These are phyloP conservation scores for Kazachstania taianensis DNA, from an alignment of 805 yeast species.

Conservation along the genomic window DNA sequence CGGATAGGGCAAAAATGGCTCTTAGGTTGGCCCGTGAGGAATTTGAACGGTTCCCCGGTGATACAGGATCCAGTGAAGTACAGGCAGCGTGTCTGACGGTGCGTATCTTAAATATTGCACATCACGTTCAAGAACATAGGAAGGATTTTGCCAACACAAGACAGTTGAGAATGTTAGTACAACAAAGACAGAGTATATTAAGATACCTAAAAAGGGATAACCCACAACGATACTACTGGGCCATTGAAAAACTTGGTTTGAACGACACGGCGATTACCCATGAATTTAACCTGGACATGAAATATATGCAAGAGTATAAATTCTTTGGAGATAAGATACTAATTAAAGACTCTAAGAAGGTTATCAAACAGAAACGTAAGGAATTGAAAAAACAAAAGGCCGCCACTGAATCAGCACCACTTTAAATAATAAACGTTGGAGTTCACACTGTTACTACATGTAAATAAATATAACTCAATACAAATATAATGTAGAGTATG, in stretches of 20 bases:
- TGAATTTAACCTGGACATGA: conserved; percentile 74
- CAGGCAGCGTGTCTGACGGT: conserved; percentile 89
- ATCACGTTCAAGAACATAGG: conserved; percentile 57
- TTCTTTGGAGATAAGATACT: conserved; percentile 63
- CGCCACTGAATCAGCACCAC: not conserved
- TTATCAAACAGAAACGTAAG: conserved; percentile 37
- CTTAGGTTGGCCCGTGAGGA: conserved; percentile 61
- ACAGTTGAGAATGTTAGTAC: conserved; percentile 70
- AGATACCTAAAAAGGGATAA: conserved; percentile 72
- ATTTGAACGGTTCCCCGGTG: conserved; percentile 76
- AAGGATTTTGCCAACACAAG: conserved; percentile 68
- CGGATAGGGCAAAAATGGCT: conserved; percentile 49
- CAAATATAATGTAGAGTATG: not conserved
- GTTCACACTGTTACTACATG: not conserved
- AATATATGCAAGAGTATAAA: conserved; percentile 67
- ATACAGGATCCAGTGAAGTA: conserved; percentile 91
- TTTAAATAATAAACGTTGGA: not conserved
- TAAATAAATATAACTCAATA: not conserved
- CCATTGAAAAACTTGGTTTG: conserved; percentile 79
- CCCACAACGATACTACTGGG: conserved; percentile 75
- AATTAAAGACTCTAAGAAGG: conserved; percentile 46
- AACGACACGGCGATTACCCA: conserved; percentile 65
- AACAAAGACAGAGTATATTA: conserved; percentile 74
- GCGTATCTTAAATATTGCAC: conserved; percentile 64
- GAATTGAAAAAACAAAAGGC: conserved; percentile 38